phyloP scores from a whole-genome alignment of 2,329 filamentous ascomycete genomes.

The Colletotrichum cordylinicola region DNA sequence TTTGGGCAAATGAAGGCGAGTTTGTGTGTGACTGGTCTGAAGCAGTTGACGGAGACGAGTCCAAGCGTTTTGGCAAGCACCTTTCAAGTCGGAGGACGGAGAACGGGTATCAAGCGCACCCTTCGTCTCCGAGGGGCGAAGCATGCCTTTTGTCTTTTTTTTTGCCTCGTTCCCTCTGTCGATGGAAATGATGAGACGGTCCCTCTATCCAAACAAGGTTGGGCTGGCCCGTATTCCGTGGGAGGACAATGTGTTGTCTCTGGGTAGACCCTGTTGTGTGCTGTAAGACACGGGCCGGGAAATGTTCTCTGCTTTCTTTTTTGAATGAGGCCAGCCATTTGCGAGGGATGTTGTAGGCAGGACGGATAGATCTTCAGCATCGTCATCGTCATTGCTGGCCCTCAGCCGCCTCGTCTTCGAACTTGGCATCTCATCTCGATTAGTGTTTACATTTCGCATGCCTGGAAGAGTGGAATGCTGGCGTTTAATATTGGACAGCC shows the following conservation, averaged over 20 bases:
- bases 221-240: not conserved
- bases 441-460: not conserved
- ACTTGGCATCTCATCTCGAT: not conserved
- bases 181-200: not conserved
- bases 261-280: not conserved
- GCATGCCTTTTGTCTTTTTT: not conserved
- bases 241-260: not conserved
- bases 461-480: not conserved
- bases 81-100: not conserved
- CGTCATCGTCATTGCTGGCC: not conserved
- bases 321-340: not conserved
- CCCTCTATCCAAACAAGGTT: slow-evolving; percentile 4
- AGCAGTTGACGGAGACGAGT: not conserved
- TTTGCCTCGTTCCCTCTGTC: not conserved
- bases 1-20: not conserved
- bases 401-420: not conserved
- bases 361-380: not conserved
- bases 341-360: not conserved
- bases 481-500: not conserved
- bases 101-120: slow-evolving; percentile 10
- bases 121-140: slow-evolving; percentile 11
- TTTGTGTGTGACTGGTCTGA: not conserved
- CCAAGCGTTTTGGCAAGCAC: not conserved
- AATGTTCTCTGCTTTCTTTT: not conserved
- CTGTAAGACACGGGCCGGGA: not conserved